Evolutionary conservation across 768 basidiomycete genomes (phyloP), one percentile per base, ranked within the genome.

Genomic region (Pleurotus giganteus): DNA sequence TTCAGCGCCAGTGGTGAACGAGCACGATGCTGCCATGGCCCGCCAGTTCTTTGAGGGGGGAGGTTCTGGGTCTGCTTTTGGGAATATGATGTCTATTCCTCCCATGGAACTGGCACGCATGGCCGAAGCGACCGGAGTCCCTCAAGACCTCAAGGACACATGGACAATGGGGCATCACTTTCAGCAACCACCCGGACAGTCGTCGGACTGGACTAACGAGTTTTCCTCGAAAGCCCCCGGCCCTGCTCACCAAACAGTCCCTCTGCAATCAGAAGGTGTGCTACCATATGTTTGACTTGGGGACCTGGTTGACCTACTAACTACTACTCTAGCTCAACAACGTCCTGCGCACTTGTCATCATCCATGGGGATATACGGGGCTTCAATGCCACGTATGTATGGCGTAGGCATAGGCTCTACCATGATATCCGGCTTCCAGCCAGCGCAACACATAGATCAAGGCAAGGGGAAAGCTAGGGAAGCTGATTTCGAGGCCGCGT

Each of bases 401-500:
- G 69, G 70, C 9, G 63, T 66, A 58, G 65, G 65, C 26, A 59
- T 66, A 26, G 61, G 63, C 24, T 63, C 70, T 19, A 57, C 63
- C 15, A 68, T 75, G 65, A 45, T 56, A 29, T 43, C 27, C 15
- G n/a, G 6, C 28, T 42, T 39, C 39, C 31, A 51, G 50, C 37
- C 53, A 49, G 27, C n/a, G 29, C 31, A 57, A 50, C 31, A 51
- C 15, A 45, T 60, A 11, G 65, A 71, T 47, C 65, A 69, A 54
- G 72, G 64, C 4, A 83, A 85, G 61, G 89, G 85, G 12, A 98
- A 96, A 66, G 91, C 76, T 15, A 77, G 81, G 54, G 88, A 91
- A 50, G 82, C 80, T 3, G 91, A 91, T 67, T 91, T 92, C 55
- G 91, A 93, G 60, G 86, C 86, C n/a, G 91, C 90, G 8, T 92